Evolutionary conservation across 495 filamentous ascomycete genomes (phyloP), one percentile per base, ranked within the genome.

Genomic region (Aspergillus panamensis): DNA sequence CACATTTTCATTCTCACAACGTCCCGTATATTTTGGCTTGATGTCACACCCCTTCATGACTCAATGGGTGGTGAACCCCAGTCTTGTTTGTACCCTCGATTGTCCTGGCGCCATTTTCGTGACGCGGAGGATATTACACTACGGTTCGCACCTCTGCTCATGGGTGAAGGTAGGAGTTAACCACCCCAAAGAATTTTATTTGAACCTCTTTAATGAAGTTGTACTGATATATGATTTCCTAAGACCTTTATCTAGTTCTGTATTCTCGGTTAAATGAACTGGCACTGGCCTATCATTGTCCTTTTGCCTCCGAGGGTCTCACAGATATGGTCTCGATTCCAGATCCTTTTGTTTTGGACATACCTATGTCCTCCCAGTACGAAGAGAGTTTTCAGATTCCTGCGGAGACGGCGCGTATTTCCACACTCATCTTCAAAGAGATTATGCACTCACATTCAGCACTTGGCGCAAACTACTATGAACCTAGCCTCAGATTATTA

Each of bases 1-100:
- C 77, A 84, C 21, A 66, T 83, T 12, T 87, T 81, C 60, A 65
- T 88, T 29, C 68, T 84, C 43, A 88, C 84, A 8, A 82, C 75
- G 6, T 66, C 63, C 20, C 68, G 73, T 20, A 61, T 82, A 7
- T 66, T 77, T 10, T 78, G 73, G 68, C 65, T 78, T 44, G 71
- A 75, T 55, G 25, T 76, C 19, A 51, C 25, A 20, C 21, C 45
- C 17, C 14, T 32, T 32, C n/a, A 35, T 48, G 25, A 39, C 31
- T 10, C 25, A 6, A 32, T 44, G 19, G 6, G 43, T 47, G 16
- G 57, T 6, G 57, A 69, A 9, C 31, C 53, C 9, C 57, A 37
- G 21, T 51, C 39, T 14, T 53, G 63, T 20, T 39, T 73, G 20
- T 57, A 55, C 20, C 69, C 72, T 59, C 66, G 53, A 30, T 53